These are phyloP conservation scores for Fomitopsis palustris DNA, from an alignment of 1,284 basidiomycete species.

Conservation along the genomic window DNA sequence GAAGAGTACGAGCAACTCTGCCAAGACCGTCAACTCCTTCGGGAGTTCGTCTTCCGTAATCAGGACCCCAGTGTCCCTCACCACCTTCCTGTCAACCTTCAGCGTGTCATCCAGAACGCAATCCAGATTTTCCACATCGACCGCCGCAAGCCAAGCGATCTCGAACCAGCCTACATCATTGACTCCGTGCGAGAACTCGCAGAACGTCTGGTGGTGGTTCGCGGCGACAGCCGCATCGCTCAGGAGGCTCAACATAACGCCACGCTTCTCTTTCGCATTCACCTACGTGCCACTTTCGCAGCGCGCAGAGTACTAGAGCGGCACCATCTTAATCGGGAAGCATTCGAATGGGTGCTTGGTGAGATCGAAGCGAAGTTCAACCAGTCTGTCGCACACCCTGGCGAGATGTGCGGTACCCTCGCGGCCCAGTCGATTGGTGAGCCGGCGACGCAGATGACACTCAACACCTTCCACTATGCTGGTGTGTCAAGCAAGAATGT, in stretches of 20 bases:
- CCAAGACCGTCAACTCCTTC: constrained; percentile 75
- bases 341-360: constrained; percentile 97
- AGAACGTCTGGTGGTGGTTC: constrained; percentile 78
- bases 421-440: constrained; percentile 99
- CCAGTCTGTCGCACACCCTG: constrained; percentile 86
- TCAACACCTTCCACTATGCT: constrained; percentile 98
- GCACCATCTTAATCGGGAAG: constrained; percentile 83
- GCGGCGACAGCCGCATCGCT: constrained; percentile 79
- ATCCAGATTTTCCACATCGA: constrained; percentile 98
- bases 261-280: constrained; percentile 91
- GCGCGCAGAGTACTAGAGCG: constrained; percentile 83
- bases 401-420: constrained; percentile 99
- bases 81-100: constrained; percentile 90
- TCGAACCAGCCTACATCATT: constrained; percentile 87
- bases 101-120: constrained; percentile 94
- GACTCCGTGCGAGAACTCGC: constrained; percentile 72
- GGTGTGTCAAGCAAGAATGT: constrained; percentile 98
- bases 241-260: constrained; percentile 85
- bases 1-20: constrained; percentile 81
- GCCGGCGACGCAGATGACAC: constrained; percentile 98
- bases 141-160: constrained; percentile 87
- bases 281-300: constrained; percentile 86
- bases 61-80: constrained; percentile 71
- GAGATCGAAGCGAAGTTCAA: constrained; percentile 97
- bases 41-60: constrained; percentile 83